Evolutionary conservation across 345 rosid genomes (phyloP).

Genomic region (Hibiscus syriacus): DNA sequence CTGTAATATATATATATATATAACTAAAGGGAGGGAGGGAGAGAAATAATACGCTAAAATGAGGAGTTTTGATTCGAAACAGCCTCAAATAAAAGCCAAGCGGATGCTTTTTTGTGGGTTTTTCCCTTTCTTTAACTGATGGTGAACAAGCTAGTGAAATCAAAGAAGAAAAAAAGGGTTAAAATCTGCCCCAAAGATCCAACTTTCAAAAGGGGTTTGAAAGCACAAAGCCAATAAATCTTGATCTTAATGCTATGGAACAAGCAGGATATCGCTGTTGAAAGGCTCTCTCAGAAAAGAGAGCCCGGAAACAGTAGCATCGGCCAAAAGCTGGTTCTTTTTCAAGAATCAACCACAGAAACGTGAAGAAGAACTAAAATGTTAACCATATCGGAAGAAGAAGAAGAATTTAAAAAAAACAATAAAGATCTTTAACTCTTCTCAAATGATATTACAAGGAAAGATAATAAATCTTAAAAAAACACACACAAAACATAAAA

Average conservation of each 20-base stretch:
- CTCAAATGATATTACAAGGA: not conserved
- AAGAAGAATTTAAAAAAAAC: not conserved
- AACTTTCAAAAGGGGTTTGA: too few species aligned
- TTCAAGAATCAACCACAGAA: conserved; percentile 15
- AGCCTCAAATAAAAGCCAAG: too few species aligned
- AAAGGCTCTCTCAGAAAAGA: conserved; percentile 35
- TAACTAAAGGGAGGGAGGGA: too few species aligned
- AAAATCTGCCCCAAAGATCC: conserved; percentile 3
- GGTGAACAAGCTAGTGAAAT: conserved; percentile 4
- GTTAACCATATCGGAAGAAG: conserved; percentile 23
- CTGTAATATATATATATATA: too few species aligned
- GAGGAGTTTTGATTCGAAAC: not conserved
- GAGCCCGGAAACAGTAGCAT: conserved; percentile 36
- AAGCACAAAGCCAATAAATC: not conserved
- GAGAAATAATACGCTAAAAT: conserved; percentile 2
- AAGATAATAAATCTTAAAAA: not conserved
- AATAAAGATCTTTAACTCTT: conserved; percentile 9
- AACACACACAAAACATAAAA: not conserved
- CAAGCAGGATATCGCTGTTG: conserved; percentile 2
- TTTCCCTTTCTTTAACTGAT: not conserved
- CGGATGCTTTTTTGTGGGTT: not conserved
- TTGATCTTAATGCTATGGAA: not conserved
- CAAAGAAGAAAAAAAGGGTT: not conserved
- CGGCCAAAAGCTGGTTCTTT: conserved; percentile 8
- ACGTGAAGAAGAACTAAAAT: conserved; percentile 18